Percentiles rank a stretch among this genome's conserved stretches.
Conservation (phyloP, 2,329 filamentous ascomycete genomes). For the Sarocladium oryzae region DNA sequence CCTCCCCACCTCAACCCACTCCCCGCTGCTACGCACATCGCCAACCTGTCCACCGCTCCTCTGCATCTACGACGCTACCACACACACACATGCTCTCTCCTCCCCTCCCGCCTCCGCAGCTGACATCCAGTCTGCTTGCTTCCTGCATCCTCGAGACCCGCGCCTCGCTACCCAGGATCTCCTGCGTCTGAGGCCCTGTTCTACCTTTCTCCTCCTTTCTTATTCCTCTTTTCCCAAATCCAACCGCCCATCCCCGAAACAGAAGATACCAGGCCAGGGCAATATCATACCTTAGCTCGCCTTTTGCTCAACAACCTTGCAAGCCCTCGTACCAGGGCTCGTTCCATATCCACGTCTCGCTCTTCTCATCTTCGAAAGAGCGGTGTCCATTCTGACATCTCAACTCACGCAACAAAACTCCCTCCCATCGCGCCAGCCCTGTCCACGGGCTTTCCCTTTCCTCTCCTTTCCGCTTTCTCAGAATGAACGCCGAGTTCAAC, state of each 20-base stretch:
- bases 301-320: conserved; percentile 5
- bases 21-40: conserved; percentile 8
- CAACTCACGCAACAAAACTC: conserved; percentile 28
- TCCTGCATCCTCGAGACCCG: not conserved
- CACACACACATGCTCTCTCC: conserved; percentile 4
- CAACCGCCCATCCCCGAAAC: conserved; percentile 6
- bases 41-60: conserved; percentile 9
- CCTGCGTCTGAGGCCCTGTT: not conserved
- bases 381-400: conserved; percentile 31
- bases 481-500: conserved; percentile 52
- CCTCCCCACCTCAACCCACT: conserved; percentile 7
- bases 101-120: not conserved
- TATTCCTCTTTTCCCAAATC: conserved; percentile 3
- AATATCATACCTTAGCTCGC: conserved; percentile 6
- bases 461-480: conserved; percentile 28
- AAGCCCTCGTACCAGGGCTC: conserved; percentile 3
- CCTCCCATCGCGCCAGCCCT: not conserved
- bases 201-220: not conserved
- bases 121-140: not conserved
- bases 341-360: conserved; percentile 9
- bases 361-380: conserved; percentile 26
- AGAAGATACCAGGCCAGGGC: not conserved
- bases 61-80: conserved; percentile 12
- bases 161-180: not conserved
- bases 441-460: conserved; percentile 10